phyloP scores from a whole-genome alignment of 2,329 filamentous ascomycete species.

The Monilinia fructigena region DNA sequence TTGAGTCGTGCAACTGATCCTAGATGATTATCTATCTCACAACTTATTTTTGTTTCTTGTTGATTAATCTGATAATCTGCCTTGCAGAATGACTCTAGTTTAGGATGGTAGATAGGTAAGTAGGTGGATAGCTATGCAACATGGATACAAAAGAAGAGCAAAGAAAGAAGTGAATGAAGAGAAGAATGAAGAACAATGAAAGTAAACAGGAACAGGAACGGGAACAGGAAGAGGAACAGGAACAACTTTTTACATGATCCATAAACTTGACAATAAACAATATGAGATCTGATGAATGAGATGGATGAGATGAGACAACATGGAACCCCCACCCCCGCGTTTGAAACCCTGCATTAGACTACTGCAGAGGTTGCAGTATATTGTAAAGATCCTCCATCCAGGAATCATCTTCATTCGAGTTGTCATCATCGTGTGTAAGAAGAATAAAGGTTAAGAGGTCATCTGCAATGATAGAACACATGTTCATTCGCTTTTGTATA shows the following conservation, averaged over 20 bases:
- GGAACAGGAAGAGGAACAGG: neutral
- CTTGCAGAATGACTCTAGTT: neutral
- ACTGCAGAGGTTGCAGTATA: constrained; percentile 1
- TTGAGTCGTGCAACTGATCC: neutral
- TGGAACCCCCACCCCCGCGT: constrained; percentile 12
- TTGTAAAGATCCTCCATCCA: neutral
- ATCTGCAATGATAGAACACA: neutral
- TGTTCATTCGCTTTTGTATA: neutral
- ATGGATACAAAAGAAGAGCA: neutral
- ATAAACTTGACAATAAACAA: neutral
- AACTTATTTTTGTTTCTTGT: neutral
- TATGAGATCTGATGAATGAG: neutral
- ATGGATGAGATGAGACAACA: neutral
- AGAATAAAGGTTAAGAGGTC: neutral
- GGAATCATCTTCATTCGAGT: neutral
- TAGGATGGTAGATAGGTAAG: no score
- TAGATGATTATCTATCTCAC: neutral
- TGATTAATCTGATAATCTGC: neutral
- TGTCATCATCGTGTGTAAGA: neutral
- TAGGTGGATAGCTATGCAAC: neutral
- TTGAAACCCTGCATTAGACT: constrained; percentile 19
- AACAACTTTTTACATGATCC: neutral
- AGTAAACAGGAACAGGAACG: neutral
- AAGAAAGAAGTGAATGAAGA: neutral
- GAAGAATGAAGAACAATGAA: neutral